Base-by-base conservation (phyloP, 2,329 filamentous ascomycete genomes). In the Alternaria metachromatica region DNA sequence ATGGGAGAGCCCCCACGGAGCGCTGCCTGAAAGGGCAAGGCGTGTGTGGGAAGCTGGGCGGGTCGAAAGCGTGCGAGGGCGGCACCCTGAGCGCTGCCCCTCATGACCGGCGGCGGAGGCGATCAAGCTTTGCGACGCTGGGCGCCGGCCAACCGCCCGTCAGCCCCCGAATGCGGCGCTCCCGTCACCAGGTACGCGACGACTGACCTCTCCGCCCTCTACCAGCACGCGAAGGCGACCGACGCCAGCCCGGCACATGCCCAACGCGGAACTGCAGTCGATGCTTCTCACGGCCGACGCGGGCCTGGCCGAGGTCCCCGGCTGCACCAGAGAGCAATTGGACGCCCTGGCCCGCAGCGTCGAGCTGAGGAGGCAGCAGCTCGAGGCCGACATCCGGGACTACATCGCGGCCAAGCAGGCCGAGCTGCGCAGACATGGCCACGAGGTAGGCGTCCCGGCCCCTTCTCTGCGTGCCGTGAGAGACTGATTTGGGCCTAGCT, bases 401-500 rank as follows among this genome's bases (percentile, higher is more conserved):
- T 80, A 79, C 64, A 78, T 79, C 59, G 60, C 53, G 58, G 64
- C 60, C 63, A 78, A 78, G 69, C 78, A 79, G 70, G 66, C 66
- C 49, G 74, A 79, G 41, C 68, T 80, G 68, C 69, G 70, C 58
- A 53, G 58, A 30, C 73, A 77, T 72, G 74, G 74, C 65, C 70
- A 69, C 44, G 68, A 79, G 76, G 77, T 79, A 76, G 28, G 46
- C 41, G 13, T 60, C 23, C 43, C 49, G 26, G n/a, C 58, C 20
- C 44, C 44, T 44, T 55, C 49, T 25, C 25, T 30, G 44, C 49
- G 8, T 60, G 18, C 33, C 44, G 56, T 54, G 23, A 46, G 62
- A 59, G 46, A 71, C 73, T 78, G 70, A 77, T 63, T 74, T 59
- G 46, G 67, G 66, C 56, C 63, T 72, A 79, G 78, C 75, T 79